Conservation (phyloP, 306 rosid species). For the Trifolium dubium region DNA sequence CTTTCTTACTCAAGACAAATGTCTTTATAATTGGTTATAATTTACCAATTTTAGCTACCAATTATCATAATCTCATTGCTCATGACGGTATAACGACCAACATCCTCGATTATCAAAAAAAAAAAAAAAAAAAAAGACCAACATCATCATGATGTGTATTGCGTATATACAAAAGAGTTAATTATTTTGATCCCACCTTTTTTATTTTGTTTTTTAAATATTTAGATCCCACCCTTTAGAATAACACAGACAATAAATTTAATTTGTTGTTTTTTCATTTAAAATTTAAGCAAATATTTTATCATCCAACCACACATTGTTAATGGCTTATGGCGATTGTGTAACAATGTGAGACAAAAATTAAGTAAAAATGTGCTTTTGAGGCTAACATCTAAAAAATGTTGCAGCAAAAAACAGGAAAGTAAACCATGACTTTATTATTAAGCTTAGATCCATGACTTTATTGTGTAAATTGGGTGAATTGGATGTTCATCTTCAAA, state of each 20-base stretch:
- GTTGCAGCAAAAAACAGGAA: no score
- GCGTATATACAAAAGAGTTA: neutral
- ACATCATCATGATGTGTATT: neutral
- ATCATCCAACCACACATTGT: neutral
- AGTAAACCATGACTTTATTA: no score
- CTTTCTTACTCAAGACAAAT: no score
- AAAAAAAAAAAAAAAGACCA: no score
- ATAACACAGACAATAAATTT: neutral
- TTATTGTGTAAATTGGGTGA: no score
- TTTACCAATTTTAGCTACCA: no score
- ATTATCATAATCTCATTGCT: neutral
- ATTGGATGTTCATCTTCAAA: no score
- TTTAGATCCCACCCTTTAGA: neutral
- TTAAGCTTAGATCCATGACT: no score
- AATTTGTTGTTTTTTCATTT: neutral
- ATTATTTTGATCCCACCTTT: neutral
- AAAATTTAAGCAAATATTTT: constrained; percentile 9
- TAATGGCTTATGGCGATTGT: constrained; percentile 1
- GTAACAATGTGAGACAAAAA: neutral
- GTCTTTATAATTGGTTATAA: no score
- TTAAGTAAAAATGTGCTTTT: neutral
- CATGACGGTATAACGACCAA: neutral
- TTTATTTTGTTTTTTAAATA: no score
- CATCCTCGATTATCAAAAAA: no score
- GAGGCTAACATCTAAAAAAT: neutral